Conservation (phyloP, 768 basidiomycete species). For the Rickenella mellea region DNA sequence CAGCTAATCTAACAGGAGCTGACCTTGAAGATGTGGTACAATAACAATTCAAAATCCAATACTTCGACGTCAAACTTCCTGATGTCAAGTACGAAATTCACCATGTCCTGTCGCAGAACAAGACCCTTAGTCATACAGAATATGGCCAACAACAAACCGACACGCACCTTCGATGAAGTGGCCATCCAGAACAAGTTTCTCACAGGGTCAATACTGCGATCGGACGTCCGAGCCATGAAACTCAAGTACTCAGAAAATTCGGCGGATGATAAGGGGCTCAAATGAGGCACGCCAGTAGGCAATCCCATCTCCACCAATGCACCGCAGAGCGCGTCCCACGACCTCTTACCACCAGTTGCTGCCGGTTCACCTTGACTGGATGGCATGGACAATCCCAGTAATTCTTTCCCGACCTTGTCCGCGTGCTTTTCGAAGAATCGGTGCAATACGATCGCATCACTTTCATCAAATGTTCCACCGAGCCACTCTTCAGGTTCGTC, state of each 20-base stretch:
- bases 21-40: slow-evolving; percentile 74
- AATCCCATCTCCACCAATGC: slow-evolving; percentile 72
- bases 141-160: background rate
- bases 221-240: slow-evolving; percentile 54
- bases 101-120: slow-evolving; percentile 3
- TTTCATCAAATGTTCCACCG: slow-evolving; percentile 71
- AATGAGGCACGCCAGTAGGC: slow-evolving; percentile 54
- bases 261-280: slow-evolving; percentile 35
- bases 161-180: slow-evolving; percentile 32
- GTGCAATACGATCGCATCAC: slow-evolving; percentile 74
- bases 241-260: slow-evolving; percentile 60
- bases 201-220: slow-evolving; percentile 52
- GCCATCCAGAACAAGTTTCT: slow-evolving; percentile 58
- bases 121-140: background rate
- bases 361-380: slow-evolving; percentile 44
- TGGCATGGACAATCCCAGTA: slow-evolving; percentile 62
- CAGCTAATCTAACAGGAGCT: slow-evolving; percentile 5
- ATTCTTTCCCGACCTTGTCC: slow-evolving; percentile 81
- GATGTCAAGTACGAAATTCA: slow-evolving; percentile 49
- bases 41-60: slow-evolving; percentile 67
- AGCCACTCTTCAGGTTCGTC: slow-evolving; percentile 66
- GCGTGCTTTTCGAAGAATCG: slow-evolving; percentile 79
- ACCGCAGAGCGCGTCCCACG: slow-evolving; percentile 76
- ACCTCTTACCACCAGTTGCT: slow-evolving; percentile 59
- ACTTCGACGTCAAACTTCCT: slow-evolving; percentile 71